Conservation (phyloP, 306 rosid species). For the Macrotyloma uniflorum region DNA sequence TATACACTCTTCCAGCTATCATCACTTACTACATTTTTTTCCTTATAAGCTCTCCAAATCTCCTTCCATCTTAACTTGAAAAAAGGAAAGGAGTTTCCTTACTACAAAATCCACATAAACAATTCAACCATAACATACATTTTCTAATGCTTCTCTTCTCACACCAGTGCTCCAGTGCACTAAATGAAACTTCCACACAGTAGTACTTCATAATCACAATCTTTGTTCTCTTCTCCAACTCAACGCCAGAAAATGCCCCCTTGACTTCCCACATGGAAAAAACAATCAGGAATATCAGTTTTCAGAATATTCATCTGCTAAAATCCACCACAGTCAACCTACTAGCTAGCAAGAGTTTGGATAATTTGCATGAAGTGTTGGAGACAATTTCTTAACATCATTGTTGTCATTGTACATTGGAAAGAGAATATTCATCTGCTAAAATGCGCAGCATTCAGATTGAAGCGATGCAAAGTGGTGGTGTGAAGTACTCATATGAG, state of each 20-base stretch:
- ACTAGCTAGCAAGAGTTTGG: too few species aligned
- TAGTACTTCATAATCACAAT: neutral
- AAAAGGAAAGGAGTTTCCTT: neutral
- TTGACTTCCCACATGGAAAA: neutral
- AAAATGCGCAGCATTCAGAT: slow-evolving; percentile 44
- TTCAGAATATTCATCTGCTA: neutral
- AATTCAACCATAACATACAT: neutral
- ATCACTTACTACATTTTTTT: neutral
- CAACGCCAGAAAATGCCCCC: slow-evolving; percentile 25
- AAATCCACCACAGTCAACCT: too few species aligned
- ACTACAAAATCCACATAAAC: neutral
- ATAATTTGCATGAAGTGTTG: too few species aligned
- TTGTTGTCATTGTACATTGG: neutral
- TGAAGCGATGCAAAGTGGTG: slow-evolving; percentile 40
- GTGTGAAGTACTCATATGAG: slow-evolving; percentile 42
- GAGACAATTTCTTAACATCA: neutral
- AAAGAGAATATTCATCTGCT: neutral
- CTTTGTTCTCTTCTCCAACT: neutral
- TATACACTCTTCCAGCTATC: slow-evolving; percentile 21
- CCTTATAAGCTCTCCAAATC: slow-evolving; percentile 17
- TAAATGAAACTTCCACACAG: neutral
- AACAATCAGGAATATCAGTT: neutral
- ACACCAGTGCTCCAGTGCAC: neutral
- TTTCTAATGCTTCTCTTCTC: slow-evolving; percentile 17
- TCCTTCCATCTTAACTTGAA: neutral